phyloP scores from a whole-genome alignment of 2,329 filamentous ascomycete species.

The Penicillium aurantiogriseum region DNA sequence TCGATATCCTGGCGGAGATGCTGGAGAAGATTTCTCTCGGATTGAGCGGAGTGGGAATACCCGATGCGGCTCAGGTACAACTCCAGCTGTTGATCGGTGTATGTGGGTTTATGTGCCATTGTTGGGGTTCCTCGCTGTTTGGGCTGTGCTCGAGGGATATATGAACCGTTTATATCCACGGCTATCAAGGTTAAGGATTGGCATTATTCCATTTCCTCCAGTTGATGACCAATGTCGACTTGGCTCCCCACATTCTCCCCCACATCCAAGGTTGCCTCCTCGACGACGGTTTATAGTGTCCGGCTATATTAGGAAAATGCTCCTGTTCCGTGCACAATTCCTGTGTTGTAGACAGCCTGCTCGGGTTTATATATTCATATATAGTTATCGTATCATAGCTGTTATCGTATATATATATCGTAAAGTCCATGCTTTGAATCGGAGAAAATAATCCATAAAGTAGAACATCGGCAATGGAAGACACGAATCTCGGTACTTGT shows the following conservation, averaged over 20 bases:
- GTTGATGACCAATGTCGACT: neutral
- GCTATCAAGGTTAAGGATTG: neutral
- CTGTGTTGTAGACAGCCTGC: neutral
- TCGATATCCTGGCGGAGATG: slow-evolving; percentile 30
- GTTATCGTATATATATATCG: no score
- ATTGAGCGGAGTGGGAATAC: slow-evolving; percentile 19
- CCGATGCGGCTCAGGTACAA: slow-evolving; percentile 36
- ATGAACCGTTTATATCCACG: neutral
- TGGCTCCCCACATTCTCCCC: neutral
- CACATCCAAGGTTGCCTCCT: neutral
- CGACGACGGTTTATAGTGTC: neutral
- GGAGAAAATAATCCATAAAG: neutral
- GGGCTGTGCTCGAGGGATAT: neutral
- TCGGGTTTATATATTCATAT: neutral
- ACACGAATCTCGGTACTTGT: neutral
- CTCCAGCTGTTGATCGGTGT: slow-evolving; percentile 38
- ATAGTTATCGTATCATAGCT: neutral
- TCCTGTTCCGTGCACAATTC: neutral
- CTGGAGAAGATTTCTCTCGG: slow-evolving; percentile 23
- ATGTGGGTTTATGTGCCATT: slow-evolving; percentile 27
- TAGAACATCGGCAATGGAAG: neutral
- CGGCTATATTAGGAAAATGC: neutral
- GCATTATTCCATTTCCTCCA: neutral
- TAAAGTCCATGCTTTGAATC: no score
- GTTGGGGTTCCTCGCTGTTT: neutral